These are phyloP conservation scores for Scheffersomyces quercinus DNA, from an alignment of 1,139 yeast species.

Conservation along the genomic window DNA sequence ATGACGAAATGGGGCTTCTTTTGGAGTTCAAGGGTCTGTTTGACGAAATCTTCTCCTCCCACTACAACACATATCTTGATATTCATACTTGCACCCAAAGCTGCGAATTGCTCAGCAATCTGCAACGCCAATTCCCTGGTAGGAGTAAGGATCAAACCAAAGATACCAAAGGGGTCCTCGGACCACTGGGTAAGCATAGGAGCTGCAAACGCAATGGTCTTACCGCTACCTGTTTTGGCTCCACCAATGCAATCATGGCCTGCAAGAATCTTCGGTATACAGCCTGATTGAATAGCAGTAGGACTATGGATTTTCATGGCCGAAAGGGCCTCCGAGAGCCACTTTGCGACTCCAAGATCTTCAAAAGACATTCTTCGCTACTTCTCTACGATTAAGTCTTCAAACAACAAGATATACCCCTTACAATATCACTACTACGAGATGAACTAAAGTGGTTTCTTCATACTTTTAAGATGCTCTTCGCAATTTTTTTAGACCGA, in stretches of 20 bases:
- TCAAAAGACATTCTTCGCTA: slow-evolving; percentile 45
- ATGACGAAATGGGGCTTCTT: slow-evolving; percentile 89
- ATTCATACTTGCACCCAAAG: slow-evolving; percentile 87
- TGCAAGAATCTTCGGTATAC: slow-evolving; percentile 80
- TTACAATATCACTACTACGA: not conserved
- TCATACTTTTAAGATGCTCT: slow-evolving; percentile 3
- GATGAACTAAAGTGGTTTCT: not conserved
- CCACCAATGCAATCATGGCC: slow-evolving; percentile 97
- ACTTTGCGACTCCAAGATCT: slow-evolving; percentile 73
- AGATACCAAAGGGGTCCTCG: slow-evolving; percentile 90
- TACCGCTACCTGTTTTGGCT: slow-evolving; percentile 98
- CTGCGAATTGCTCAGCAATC: slow-evolving; percentile 94
- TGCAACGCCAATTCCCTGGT: slow-evolving; percentile 95
- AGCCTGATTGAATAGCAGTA: slow-evolving; percentile 81
- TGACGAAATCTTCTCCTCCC: slow-evolving; percentile 92
- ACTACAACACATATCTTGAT: slow-evolving; percentile 78
- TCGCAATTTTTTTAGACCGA: not conserved
- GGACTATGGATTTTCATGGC: slow-evolving; percentile 85
- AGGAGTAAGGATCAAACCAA: slow-evolving; percentile 87
- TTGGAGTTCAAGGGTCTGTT: slow-evolving; percentile 81
- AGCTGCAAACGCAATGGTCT: slow-evolving; percentile 94
- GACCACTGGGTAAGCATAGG: slow-evolving; percentile 96
- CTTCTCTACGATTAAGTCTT: not conserved
- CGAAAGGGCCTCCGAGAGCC: slow-evolving; percentile 79
- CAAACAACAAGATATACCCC: not conserved